phyloP scores from a whole-genome alignment of 768 basidiomycete genomes.

The Tephrocybe sp. region DNA sequence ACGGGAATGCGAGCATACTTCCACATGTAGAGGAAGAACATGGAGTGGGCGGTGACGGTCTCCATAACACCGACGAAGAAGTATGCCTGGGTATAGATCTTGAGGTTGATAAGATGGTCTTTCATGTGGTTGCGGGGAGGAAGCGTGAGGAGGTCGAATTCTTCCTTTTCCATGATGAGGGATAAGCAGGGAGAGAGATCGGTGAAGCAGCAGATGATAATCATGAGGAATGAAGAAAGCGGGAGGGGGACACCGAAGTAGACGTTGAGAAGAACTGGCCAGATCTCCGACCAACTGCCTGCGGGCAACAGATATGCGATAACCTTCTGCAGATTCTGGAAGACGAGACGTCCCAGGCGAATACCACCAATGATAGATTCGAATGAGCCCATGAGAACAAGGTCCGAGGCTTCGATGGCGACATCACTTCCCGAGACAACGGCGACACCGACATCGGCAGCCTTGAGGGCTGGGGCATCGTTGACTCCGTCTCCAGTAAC shows the following conservation, averaged over 20 bases:
- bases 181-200: constrained; percentile 13
- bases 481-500: constrained; percentile 60
- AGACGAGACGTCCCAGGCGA: constrained; percentile 56
- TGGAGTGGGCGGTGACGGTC: constrained; percentile 13
- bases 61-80: constrained; percentile 19
- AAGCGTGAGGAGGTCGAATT: constrained; percentile 19
- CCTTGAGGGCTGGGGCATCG: constrained; percentile 49
- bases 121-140: constrained; percentile 17
- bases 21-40: constrained; percentile 38
- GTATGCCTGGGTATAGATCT: constrained; percentile 17
- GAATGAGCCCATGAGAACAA: constrained; percentile 43
- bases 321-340: constrained; percentile 57
- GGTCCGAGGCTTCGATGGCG: constrained; percentile 51
- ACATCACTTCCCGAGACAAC: constrained; percentile 44
- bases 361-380: constrained; percentile 57
- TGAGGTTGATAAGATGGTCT: constrained; percentile 20
- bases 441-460: constrained; percentile 53
- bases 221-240: constrained; percentile 38
- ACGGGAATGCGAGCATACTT: constrained; percentile 34
- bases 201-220: constrained; percentile 21
- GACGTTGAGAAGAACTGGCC: constrained; percentile 54
- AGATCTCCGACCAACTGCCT: constrained; percentile 60
- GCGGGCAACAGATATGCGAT: constrained; percentile 46
- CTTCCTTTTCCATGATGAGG: constrained; percentile 19
- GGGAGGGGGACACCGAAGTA: constrained; percentile 58